phyloP scores from a whole-genome alignment of 257 asterid species.

The Schizonepeta tenuifolia region DNA sequence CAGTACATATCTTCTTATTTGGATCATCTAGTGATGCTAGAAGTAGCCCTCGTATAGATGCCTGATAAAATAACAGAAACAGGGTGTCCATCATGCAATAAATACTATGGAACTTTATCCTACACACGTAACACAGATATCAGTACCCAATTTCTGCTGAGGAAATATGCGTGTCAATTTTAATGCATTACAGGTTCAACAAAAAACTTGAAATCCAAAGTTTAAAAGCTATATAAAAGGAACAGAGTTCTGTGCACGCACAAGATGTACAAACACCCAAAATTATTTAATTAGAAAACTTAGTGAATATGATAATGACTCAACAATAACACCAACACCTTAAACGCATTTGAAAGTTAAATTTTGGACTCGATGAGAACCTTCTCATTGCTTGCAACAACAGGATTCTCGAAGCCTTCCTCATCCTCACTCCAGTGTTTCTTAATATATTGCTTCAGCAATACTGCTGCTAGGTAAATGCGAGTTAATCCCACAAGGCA shows the following conservation, averaged over 20 bases:
- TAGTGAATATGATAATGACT: constrained; percentile 1
- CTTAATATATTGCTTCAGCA: constrained; percentile 84
- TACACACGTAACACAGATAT: constrained; percentile 22
- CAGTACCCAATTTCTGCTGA: constrained; percentile 17
- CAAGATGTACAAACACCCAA: constrained; percentile 8
- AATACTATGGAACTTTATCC: constrained; percentile 7
- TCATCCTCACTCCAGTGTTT: constrained; percentile 89
- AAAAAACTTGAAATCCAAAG: constrained; percentile 10
- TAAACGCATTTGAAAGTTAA: constrained; percentile 7
- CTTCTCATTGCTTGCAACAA: constrained; percentile 80
- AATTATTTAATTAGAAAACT: constrained; percentile 9
- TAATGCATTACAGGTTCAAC: too few relatives aligned
- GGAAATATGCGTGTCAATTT: not conserved
- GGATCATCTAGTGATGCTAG: constrained; percentile 76
- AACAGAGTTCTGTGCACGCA: constrained; percentile 2
- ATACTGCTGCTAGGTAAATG: constrained; percentile 87
- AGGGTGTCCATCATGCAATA: constrained; percentile 27
- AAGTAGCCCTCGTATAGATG: constrained; percentile 65
- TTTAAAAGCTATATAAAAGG: constrained; percentile 8
- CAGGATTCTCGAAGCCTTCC: constrained; percentile 89
- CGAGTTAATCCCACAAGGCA: constrained; percentile 59
- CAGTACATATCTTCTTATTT: constrained; percentile 79
- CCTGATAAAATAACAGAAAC: constrained; percentile 50
- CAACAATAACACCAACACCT: not conserved
- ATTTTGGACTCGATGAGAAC: constrained; percentile 30